A percentile compares a stretch with the other conserved stretches of the same genome.
Evolutionary conservation across 768 basidiomycete species (phyloP).

Genomic region (Coprinopsis marcescibilis): DNA sequence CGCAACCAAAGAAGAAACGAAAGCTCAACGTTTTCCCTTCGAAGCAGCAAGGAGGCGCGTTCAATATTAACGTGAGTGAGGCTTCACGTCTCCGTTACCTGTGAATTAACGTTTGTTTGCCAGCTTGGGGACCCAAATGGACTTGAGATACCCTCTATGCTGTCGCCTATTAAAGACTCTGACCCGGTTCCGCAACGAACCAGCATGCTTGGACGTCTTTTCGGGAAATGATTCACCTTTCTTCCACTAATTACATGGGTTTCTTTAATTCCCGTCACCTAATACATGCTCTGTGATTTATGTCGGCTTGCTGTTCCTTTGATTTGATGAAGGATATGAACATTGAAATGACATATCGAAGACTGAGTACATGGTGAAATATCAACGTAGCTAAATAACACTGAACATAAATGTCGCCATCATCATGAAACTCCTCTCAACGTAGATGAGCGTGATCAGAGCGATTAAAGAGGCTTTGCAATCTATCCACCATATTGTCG

Average conservation of each 20-base stretch:
- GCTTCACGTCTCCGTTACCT: conserved; percentile 19
- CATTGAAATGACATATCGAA: too few species aligned
- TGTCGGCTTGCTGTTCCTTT: not conserved
- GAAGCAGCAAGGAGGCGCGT: conserved; percentile 42
- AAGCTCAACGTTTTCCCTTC: conserved; percentile 59
- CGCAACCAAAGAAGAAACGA: conserved; percentile 44
- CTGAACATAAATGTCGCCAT: conserved; percentile 47
- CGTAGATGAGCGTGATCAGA: conserved; percentile 64
- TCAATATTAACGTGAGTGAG: conserved; percentile 22
- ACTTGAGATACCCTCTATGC: conserved; percentile 56
- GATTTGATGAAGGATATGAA: too few species aligned
- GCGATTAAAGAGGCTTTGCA: conserved; percentile 74
- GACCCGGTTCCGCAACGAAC: conserved; percentile 45
- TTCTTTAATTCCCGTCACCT: not conserved
- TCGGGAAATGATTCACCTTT: not conserved
- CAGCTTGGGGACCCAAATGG: conserved; percentile 34
- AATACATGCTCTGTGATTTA: not conserved
- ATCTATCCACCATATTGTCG: conserved; percentile 42
- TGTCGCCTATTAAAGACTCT: conserved; percentile 62
- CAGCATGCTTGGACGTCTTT: not conserved
- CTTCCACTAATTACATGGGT: too few species aligned
- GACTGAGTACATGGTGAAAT: too few species aligned
- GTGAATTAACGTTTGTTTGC: conserved; percentile 20
- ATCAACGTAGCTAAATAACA: not conserved
- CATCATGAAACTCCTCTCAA: conserved; percentile 84